Evolutionary conservation across 345 rosid species (phyloP), one percentile per base, ranked within the genome.

Genomic region (Kernera saxatilis): DNA sequence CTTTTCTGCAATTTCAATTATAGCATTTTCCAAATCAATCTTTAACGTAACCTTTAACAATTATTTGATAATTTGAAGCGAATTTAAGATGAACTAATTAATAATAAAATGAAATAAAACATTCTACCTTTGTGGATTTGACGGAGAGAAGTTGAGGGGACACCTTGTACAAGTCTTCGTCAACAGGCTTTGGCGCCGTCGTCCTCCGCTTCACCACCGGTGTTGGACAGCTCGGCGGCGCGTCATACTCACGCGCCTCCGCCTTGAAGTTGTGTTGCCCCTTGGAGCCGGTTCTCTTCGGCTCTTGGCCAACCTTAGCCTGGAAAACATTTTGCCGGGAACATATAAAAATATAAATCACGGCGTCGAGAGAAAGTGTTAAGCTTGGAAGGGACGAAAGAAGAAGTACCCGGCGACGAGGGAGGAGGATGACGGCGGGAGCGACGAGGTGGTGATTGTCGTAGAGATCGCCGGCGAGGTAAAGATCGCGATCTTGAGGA

Each of bases 391-490:
- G 27, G 11, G 50, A 36, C 12, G 15, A 1, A 32, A 32, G 6
- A 39, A 2, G 50, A 10, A 69, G 51, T 82, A 92, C 96, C 81
- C 82, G 79, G 46, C 84, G 79, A 51, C 97, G 96, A 40, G 98
- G 99, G 78, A 95, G 88, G 41, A 88, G 93, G 56, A 95, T 88
- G 79, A 95, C 82, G 78, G 98, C 85, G 2, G 99, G 99, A 29
- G 97, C 82, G 59, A 95, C 85, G 0, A 85, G 75, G 40, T 91
- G 79, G 48, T 89, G 89, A 39, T 85, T 82, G 22, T 88, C 88
- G 69, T 91, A 94, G 68, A 94, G 81, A 74, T 91, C 99, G 1
- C 96, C 95, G 6, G 98, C 96, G 36, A 94, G 88, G 71, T 91
- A 88, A 70, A 89, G 82, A 80, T 94, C 99, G 33, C 93, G 89